Evolutionary conservation across 2,329 filamentous ascomycete genomes (phyloP).

Genomic region (Blastomyces parvus): DNA sequence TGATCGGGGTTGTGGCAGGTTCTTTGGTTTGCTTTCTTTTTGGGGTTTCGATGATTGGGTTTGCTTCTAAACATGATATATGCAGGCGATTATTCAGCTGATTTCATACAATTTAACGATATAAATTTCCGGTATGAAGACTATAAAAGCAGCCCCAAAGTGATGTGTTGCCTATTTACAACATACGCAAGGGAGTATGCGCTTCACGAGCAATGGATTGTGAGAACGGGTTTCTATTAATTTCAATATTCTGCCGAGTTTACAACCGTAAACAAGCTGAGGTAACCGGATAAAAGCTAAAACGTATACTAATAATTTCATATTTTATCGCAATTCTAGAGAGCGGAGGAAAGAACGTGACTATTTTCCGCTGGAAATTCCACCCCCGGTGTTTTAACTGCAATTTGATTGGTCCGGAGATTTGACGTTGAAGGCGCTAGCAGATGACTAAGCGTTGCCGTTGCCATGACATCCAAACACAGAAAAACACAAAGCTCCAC

Average conservation of each 20-base stretch:
- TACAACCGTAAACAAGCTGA: background rate
- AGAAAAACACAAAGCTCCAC: background rate
- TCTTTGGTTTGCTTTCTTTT: background rate
- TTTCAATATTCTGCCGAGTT: background rate
- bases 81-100: background rate
- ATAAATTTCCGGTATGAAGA: background rate
- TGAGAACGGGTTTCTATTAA: background rate
- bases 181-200: background rate
- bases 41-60: background rate
- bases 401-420: background rate
- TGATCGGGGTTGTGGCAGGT: background rate
- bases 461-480: background rate
- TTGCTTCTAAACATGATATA: background rate
- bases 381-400: background rate
- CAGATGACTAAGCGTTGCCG: background rate
- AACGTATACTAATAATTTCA: background rate
- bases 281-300: background rate
- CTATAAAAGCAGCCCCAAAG: background rate
- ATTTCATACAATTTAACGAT: background rate
- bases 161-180: background rate
- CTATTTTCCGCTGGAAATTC: background rate
- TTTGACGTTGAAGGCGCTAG: background rate
- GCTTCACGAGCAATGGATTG: too few species aligned
- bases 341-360: too few species aligned
- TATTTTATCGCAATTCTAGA: background rate